These are phyloP conservation scores for Paramecium octaurelia DNA, from an alignment of 73 alveolate species.

Conservation along the genomic window DNA sequence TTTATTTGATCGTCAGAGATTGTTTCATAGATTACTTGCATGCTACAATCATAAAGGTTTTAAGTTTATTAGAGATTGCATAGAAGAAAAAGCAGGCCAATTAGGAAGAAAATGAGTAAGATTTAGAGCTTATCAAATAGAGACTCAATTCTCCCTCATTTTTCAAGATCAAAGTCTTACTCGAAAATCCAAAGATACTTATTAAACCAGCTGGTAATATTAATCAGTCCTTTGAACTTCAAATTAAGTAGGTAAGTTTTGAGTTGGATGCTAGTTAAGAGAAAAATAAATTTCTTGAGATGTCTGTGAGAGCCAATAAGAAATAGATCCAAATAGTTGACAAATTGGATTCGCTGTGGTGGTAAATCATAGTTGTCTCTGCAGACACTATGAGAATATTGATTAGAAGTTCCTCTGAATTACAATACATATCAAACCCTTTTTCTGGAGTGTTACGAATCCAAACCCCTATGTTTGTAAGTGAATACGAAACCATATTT, in stretches of 20 bases:
- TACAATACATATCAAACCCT: background rate
- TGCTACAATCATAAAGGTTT: background rate
- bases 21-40: slow-evolving; percentile 36
- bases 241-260: background rate
- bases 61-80: background rate
- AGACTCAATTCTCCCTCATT: background rate
- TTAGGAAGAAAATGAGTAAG: background rate
- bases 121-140: background rate
- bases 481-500: slow-evolving; percentile 10
- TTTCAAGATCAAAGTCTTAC: background rate
- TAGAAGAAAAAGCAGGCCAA: background rate
- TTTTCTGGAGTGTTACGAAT: slow-evolving; percentile 11
- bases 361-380: background rate
- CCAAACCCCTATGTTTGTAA: background rate
- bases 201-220: background rate
- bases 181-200: background rate
- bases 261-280: slow-evolving; percentile 11
- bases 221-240: background rate
- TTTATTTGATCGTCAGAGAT: background rate
- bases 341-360: background rate
- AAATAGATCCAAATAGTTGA: background rate
- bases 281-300: background rate
- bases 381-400: slow-evolving; percentile 1
- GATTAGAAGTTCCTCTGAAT: background rate
- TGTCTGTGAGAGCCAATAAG: background rate